A percentile compares a stretch with the other conserved stretches of the same genome.
Conservation (phyloP, 129 eudicot species). For the Saposhnikovia divaricata region DNA sequence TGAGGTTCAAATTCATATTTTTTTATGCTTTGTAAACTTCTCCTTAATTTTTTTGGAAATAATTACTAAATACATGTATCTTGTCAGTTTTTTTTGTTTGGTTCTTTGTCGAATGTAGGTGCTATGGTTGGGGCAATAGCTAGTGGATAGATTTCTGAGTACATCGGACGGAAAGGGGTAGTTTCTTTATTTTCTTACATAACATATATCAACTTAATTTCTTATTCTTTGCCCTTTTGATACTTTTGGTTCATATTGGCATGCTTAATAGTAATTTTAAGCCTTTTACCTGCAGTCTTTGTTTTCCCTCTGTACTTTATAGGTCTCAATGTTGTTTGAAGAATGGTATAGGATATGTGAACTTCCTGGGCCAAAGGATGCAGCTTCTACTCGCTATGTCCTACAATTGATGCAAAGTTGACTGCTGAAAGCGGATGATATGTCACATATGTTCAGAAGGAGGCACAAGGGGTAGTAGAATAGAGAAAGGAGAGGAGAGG, state of each 20-base stretch:
- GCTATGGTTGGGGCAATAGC: conserved; percentile 69
- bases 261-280: background rate
- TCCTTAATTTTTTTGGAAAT: background rate
- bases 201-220: background rate
- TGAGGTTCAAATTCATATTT: conserved; percentile 25
- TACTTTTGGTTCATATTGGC: background rate
- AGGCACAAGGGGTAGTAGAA: too few relatives aligned
- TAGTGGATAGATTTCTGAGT: conserved; percentile 61
- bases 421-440: conserved; percentile 76
- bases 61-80: background rate
- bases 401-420: conserved; percentile 65
- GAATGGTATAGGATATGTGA: conserved; percentile 82
- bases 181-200: background rate
- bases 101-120: conserved; percentile 54
- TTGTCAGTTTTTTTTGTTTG: conserved; percentile 45
- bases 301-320: conserved; percentile 3
- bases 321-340: conserved; percentile 72
- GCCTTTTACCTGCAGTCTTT: conserved; percentile 35
- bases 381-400: conserved; percentile 55
- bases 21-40: background rate
- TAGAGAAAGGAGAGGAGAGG: too few relatives aligned
- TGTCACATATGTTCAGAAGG: too few relatives aligned
- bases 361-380: conserved; percentile 75
- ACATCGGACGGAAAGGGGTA: conserved; percentile 61
- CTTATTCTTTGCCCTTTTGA: too few relatives aligned